phyloP scores from a whole-genome alignment of 1,139 yeast genomes.

The Geotrichum restrictum region DNA sequence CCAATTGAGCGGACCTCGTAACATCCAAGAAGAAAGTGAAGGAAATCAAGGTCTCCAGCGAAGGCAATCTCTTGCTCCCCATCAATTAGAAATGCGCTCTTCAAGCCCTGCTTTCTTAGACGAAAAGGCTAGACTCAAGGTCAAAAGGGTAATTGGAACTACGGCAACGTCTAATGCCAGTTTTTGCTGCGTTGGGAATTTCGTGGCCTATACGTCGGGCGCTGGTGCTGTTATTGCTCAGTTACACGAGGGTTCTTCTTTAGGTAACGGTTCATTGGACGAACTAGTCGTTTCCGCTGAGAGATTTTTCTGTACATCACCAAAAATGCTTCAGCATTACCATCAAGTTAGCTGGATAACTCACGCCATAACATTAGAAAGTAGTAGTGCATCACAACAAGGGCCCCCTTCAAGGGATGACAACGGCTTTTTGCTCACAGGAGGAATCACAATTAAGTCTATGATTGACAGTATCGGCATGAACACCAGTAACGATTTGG shows the following conservation, averaged over 20 bases:
- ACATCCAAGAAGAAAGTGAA: neutral
- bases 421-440: slow-evolving; percentile 1
- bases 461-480: slow-evolving; percentile 9
- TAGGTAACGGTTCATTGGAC: neutral
- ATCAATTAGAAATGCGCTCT: too few relatives aligned
- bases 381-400: neutral
- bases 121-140: slow-evolving; percentile 12
- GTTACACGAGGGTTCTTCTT: slow-evolving; percentile 18
- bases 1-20: slow-evolving; percentile 1
- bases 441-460: slow-evolving; percentile 5
- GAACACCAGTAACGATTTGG: neutral
- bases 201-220: slow-evolving; percentile 60
- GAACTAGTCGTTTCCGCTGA: slow-evolving; percentile 6
- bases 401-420: neutral
- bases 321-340: slow-evolving; percentile 17
- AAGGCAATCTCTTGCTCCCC: neutral
- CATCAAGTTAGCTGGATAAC: slow-evolving; percentile 6
- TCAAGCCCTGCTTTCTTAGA: neutral
- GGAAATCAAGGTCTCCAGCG: neutral
- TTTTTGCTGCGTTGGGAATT: slow-evolving; percentile 43
- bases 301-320: slow-evolving; percentile 24
- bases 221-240: slow-evolving; percentile 60
- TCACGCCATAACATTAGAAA: neutral
- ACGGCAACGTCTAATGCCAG: slow-evolving; percentile 42
- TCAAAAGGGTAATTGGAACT: slow-evolving; percentile 41